A percentile compares a stretch with the other conserved stretches of the same genome.
Evolutionary conservation across 2,329 filamentous ascomycete species (phyloP).

Genomic region (Neofusicoccum sp.): DNA sequence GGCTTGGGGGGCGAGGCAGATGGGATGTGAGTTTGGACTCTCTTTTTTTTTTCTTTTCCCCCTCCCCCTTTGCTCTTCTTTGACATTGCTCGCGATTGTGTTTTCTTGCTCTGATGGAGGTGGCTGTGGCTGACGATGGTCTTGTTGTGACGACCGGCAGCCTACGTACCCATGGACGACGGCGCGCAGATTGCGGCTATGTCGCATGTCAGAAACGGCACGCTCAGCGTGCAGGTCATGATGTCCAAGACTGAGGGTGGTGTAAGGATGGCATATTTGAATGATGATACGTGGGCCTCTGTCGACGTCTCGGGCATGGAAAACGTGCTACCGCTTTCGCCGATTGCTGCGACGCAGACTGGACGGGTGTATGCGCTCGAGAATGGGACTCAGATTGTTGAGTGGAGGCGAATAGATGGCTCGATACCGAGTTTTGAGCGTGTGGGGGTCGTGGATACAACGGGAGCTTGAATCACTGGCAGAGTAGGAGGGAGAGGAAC

Average conservation of each 20-base stretch:
- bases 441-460: not conserved
- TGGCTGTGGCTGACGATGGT: not conserved
- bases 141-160: not conserved
- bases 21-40: too few relatives aligned
- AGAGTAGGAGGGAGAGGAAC: too few relatives aligned
- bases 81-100: too few relatives aligned
- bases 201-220: not conserved
- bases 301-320: not conserved
- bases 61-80: too few relatives aligned
- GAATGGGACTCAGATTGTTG: not conserved
- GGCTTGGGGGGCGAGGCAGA: too few relatives aligned
- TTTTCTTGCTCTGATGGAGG: too few relatives aligned
- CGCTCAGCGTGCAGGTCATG: not conserved
- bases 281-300: not conserved
- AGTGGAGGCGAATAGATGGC: not conserved
- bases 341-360: not conserved
- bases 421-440: not conserved
- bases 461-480: too few relatives aligned
- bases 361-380: not conserved
- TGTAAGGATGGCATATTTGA: not conserved
- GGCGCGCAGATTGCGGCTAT: not conserved
- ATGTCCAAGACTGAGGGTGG: not conserved
- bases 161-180: not conserved
- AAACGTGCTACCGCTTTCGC: not conserved
- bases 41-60: too few relatives aligned